Evolutionary conservation across 345 rosid genomes (phyloP).

Genomic region (Dipteronia sinensis): DNA sequence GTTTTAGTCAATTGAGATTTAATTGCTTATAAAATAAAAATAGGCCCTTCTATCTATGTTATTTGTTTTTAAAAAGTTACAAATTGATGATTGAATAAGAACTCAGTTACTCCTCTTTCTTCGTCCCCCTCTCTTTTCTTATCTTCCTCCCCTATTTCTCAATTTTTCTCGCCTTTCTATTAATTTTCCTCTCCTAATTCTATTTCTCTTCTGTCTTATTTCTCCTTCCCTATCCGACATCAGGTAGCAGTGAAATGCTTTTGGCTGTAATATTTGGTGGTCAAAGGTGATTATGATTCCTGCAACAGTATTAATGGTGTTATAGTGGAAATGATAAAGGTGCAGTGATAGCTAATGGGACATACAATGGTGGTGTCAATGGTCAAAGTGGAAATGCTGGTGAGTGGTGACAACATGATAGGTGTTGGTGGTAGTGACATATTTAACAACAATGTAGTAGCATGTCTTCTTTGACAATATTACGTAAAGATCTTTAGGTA

Average conservation of each 20-base stretch:
- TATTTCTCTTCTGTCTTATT: background rate
- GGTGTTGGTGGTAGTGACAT: background rate
- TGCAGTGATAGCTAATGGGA: background rate
- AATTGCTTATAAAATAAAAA: background rate
- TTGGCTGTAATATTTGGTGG: background rate
- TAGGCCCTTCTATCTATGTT: background rate
- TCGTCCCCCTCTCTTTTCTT: background rate
- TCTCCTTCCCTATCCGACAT: background rate
- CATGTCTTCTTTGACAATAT: background rate
- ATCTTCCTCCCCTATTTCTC: background rate
- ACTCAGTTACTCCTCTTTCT: background rate
- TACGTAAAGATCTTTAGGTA: background rate
- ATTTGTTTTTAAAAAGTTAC: background rate
- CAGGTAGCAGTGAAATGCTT: background rate
- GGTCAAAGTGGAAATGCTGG: background rate
- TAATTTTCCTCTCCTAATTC: background rate
- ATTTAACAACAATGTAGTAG: background rate
- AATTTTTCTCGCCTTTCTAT: background rate
- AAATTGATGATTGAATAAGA: background rate
- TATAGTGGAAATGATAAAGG: background rate
- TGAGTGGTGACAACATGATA: background rate
- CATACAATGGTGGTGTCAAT: background rate
- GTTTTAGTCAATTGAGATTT: background rate
- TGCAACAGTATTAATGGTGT: background rate
- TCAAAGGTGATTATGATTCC: background rate